These are phyloP conservation scores for Emericellopsis terricola DNA, from an alignment of 495 filamentous ascomycete species.

Conservation along the genomic window DNA sequence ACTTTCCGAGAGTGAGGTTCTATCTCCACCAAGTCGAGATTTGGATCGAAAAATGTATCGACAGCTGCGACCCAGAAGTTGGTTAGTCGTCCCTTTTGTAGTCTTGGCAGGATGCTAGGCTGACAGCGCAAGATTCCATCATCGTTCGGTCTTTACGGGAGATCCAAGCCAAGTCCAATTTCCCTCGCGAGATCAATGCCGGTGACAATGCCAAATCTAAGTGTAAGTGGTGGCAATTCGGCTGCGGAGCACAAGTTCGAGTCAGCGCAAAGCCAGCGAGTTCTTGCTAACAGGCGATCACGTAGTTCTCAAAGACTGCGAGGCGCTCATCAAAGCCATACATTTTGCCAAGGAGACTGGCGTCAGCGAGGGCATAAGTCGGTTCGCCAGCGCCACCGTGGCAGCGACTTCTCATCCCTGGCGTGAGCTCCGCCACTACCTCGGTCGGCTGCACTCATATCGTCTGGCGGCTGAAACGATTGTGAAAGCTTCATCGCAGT, in stretches of 20 bases:
- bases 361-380: neutral
- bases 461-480: slow-evolving; percentile 2
- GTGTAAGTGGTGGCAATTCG: neutral
- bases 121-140: neutral
- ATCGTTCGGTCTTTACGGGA: neutral
- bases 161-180: neutral
- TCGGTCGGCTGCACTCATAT: slow-evolving; percentile 4
- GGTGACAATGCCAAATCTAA: neutral
- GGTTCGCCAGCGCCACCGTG: neutral
- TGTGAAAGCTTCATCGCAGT: slow-evolving; percentile 1
- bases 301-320: neutral
- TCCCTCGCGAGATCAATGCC: neutral
- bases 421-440: slow-evolving; percentile 4
- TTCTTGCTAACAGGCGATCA: too few species aligned
- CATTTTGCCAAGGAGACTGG: neutral
- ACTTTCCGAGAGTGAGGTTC: neutral
- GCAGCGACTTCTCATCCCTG: slow-evolving; percentile 2
- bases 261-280: neutral
- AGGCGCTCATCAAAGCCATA: neutral
- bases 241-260: neutral
- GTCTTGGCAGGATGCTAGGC: neutral
- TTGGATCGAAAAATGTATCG: neutral
- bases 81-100: neutral
- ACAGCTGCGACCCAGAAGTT: neutral
- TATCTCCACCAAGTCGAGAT: neutral